These are phyloP conservation scores for Suhomyces sp. DNA, from an alignment of 805 yeast species.

Conservation along the genomic window DNA sequence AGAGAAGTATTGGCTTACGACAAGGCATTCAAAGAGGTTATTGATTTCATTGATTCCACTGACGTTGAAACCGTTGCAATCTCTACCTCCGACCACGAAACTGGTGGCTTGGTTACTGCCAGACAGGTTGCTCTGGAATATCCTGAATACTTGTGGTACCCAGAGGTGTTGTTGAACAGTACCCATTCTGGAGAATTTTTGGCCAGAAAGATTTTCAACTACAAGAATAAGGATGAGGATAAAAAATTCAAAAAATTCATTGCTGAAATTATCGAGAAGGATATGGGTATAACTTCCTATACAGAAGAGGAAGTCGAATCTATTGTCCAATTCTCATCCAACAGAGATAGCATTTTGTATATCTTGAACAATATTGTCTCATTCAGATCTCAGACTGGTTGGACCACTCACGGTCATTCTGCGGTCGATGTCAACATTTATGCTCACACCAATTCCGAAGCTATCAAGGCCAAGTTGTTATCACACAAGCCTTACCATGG, in stretches of 20 bases:
- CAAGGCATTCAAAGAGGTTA: slow-evolving; percentile 72
- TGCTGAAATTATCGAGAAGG: slow-evolving; percentile 56
- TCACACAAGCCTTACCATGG: slow-evolving; percentile 31
- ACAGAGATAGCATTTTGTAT: slow-evolving; percentile 38
- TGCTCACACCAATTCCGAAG: slow-evolving; percentile 63
- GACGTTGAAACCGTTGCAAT: slow-evolving; percentile 77
- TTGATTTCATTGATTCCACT: slow-evolving; percentile 63
- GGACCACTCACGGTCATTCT: slow-evolving; percentile 95
- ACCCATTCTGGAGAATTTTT: slow-evolving; percentile 77
- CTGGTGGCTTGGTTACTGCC: slow-evolving; percentile 90
- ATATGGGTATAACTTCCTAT: slow-evolving; percentile 64
- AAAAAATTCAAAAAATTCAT: slow-evolving; percentile 45
- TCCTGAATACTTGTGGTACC: slow-evolving; percentile 89
- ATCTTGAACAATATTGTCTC: slow-evolving; percentile 71
- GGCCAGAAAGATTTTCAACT: slow-evolving; percentile 44
- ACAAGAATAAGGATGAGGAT: slow-evolving; percentile 20
- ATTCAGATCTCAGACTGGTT: slow-evolving; percentile 84
- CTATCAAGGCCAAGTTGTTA: slow-evolving; percentile 39
- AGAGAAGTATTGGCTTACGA: slow-evolving; percentile 88
- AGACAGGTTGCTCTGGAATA: slow-evolving; percentile 67
- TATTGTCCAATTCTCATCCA: slow-evolving; percentile 15
- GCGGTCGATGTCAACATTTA: slow-evolving; percentile 95
- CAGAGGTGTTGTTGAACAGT: slow-evolving; percentile 68
- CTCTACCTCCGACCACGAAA: slow-evolving; percentile 91
- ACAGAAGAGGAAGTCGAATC: slow-evolving; percentile 47